Conservation (phyloP, 352 stramenopile genomes). For the Elongisporangium prolatum region DNA sequence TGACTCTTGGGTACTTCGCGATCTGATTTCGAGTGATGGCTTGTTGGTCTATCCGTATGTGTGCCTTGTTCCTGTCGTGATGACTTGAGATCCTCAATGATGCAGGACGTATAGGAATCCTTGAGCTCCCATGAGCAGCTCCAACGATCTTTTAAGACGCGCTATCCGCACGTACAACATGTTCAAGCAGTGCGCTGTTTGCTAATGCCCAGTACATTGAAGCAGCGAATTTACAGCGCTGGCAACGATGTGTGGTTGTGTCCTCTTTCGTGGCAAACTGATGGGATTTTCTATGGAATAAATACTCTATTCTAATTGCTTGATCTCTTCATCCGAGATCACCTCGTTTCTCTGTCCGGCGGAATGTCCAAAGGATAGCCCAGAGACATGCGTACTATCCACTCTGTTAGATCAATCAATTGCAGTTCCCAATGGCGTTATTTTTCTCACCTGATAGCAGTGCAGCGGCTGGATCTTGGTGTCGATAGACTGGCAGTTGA, state of each 20-base stretch:
- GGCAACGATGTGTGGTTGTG: neutral
- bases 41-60: neutral
- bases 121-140: neutral
- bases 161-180: neutral
- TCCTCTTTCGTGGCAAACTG: neutral
- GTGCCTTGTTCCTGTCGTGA: neutral
- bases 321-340: neutral
- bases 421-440: too few species aligned
- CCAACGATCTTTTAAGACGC: neutral
- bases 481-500: neutral
- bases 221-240: neutral
- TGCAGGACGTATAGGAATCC: neutral
- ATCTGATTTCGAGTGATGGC: neutral
- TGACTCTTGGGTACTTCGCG: neutral
- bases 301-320: neutral
- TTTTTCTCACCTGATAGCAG: conserved; percentile 2
- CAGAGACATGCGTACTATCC: conserved; percentile 29
- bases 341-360: conserved; percentile 30
- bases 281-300: neutral
- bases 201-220: neutral
- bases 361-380: conserved; percentile 35
- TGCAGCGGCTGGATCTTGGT: conserved; percentile 1
- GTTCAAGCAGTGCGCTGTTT: neutral
- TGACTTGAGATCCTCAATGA: neutral
- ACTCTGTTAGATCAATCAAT: too few species aligned